Percentiles rank a stretch among this genome's conserved stretches.
Evolutionary conservation across 208 protist species (phyloP).

Genomic region (Sergeia podlipaevii): DNA sequence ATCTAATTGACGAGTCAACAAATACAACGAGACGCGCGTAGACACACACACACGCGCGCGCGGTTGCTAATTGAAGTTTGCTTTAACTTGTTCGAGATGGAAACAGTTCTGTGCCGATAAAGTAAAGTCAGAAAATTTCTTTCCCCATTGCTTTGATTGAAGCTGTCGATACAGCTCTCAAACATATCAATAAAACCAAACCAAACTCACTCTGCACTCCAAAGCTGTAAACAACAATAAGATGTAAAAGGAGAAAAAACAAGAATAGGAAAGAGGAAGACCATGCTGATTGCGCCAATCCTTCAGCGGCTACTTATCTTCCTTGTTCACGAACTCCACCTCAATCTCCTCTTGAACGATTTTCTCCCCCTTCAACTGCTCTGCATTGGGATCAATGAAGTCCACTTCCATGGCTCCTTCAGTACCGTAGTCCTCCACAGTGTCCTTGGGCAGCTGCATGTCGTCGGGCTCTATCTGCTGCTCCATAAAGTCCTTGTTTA

Average conservation of each 20-base stretch:
- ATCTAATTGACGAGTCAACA: no score
- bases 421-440: conserved; percentile 69
- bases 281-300: background rate
- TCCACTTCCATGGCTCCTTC: conserved; percentile 78
- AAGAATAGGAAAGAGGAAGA: background rate
- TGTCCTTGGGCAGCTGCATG: conserved; percentile 68
- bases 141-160: no score
- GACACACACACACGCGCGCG: no score
- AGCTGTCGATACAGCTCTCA: no score
- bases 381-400: conserved; percentile 56
- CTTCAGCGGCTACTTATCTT: background rate
- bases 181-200: no score
- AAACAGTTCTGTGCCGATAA: no score
- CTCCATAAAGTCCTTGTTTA: conserved; percentile 87
- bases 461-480: conserved; percentile 88
- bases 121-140: no score
- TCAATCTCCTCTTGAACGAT: conserved; percentile 40
- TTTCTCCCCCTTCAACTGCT: conserved; percentile 12
- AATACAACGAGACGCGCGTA: no score
- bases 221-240: no score
- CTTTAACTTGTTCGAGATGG: no score
- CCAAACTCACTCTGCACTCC: no score
- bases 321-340: conserved; percentile 24
- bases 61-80: no score
- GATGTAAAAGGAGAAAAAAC: background rate